phyloP scores from a whole-genome alignment of 2,329 filamentous ascomycete genomes.

The Xylaria digitata region DNA sequence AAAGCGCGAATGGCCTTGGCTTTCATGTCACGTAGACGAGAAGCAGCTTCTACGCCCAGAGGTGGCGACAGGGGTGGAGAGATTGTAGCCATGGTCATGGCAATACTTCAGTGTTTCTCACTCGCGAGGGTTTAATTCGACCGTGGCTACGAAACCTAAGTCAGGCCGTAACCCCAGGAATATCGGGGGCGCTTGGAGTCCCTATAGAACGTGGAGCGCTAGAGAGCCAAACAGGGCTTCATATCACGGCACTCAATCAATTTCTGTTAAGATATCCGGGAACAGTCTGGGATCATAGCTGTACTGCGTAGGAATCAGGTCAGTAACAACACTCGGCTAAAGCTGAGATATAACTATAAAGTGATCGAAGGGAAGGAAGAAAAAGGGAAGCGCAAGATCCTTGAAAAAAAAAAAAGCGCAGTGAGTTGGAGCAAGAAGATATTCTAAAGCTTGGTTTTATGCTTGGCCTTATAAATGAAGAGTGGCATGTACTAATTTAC shows the following conservation, averaged over 20 bases:
- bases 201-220: background rate
- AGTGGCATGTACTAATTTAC: background rate
- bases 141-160: background rate
- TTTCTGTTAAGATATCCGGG: background rate
- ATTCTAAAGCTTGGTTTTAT: background rate
- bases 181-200: background rate
- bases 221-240: background rate
- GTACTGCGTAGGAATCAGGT: conserved; percentile 7
- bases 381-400: background rate
- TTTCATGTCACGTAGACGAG: conserved; percentile 11
- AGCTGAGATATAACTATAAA: background rate
- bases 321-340: conserved; percentile 6
- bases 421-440: too few relatives aligned
- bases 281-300: conserved; percentile 15
- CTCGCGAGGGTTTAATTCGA: background rate
- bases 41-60: background rate
- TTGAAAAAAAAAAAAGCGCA: background rate
- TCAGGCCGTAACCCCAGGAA: background rate
- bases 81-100: conserved; percentile 22
- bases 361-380: background rate
- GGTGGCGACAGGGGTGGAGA: conserved; percentile 5
- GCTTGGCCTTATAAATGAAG: background rate
- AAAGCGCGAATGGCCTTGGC: conserved; percentile 27
- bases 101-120: background rate
- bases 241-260: background rate